Conservation (phyloP, 345 rosid species). For the Trapa incisa region DNA sequence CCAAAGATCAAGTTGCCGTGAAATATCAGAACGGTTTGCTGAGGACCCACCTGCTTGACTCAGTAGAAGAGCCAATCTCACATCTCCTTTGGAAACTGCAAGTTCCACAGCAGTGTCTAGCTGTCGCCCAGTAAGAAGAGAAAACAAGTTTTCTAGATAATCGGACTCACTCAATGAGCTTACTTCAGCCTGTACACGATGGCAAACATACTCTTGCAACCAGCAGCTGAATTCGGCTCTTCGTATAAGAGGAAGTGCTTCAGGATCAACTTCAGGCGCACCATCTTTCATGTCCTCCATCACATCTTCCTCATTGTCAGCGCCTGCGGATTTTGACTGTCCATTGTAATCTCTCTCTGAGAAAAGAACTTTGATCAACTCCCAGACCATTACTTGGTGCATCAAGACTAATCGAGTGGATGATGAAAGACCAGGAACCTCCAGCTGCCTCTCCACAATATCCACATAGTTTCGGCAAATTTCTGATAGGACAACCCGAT, state of each 20-base stretch:
- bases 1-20: constrained; percentile 76
- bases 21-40: constrained; percentile 56
- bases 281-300: constrained; percentile 74
- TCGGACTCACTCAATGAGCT: constrained; percentile 59
- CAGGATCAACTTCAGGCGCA: constrained; percentile 48
- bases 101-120: constrained; percentile 76
- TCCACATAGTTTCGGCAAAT: constrained; percentile 70
- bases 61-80: constrained; percentile 82
- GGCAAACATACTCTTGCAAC: constrained; percentile 87
- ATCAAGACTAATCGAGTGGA: constrained; percentile 60
- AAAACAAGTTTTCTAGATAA: constrained; percentile 70
- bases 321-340: constrained; percentile 38
- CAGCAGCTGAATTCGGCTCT: constrained; percentile 93
- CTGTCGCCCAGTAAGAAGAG: constrained; percentile 82
- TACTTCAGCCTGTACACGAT: constrained; percentile 79
- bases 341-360: constrained; percentile 56
- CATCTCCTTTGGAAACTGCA: constrained; percentile 87
- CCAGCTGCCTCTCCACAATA: constrained; percentile 70
- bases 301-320: constrained; percentile 82
- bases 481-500: constrained; percentile 53
- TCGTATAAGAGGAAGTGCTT: constrained; percentile 74
- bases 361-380: constrained; percentile 82
- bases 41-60: constrained; percentile 93
- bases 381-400: constrained; percentile 97
- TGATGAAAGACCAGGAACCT: constrained; percentile 55